Conservation (phyloP, 345 rosid genomes). For the Acer yangbiense region DNA sequence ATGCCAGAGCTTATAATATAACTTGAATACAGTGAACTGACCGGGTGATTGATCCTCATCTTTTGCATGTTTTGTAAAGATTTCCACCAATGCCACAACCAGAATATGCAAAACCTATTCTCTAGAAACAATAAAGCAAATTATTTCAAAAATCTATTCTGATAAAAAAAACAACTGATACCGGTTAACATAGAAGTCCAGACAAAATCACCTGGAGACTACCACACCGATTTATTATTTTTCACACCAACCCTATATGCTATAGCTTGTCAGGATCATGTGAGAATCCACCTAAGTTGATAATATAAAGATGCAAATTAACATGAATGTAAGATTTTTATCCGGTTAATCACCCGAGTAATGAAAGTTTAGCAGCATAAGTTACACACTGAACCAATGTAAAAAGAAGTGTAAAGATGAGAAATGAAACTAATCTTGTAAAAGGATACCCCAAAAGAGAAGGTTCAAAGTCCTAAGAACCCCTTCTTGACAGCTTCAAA, state of each 20-base stretch:
- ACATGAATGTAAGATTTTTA: background rate
- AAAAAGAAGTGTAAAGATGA: background rate
- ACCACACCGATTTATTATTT: conserved; percentile 72
- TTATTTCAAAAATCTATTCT: background rate
- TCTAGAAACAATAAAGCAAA: conserved; percentile 39
- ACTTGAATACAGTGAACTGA: conserved; percentile 50
- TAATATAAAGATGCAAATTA: conserved; percentile 5
- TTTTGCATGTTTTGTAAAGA: conserved; percentile 45
- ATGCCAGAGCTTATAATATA: conserved; percentile 73
- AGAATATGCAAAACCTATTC: conserved; percentile 84
- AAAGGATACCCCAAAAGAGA: conserved; percentile 82
- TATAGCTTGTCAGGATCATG: conserved; percentile 76
- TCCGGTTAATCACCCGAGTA: too few relatives aligned
- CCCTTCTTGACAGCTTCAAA: conserved; percentile 54
- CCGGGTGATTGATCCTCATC: conserved; percentile 33
- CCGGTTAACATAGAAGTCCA: too few relatives aligned
- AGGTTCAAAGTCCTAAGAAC: conserved; percentile 72
- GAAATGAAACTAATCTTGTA: conserved; percentile 57
- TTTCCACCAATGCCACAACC: conserved; percentile 65
- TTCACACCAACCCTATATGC: conserved; percentile 79
- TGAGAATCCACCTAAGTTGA: conserved; percentile 69
- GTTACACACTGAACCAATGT: too few relatives aligned
- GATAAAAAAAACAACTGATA: background rate
- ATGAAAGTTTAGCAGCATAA: too few relatives aligned
- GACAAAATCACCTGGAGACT: conserved; percentile 70